Evolutionary conservation across 2,329 filamentous ascomycete species (phyloP).

Genomic region (Diaporthe australafricana): DNA sequence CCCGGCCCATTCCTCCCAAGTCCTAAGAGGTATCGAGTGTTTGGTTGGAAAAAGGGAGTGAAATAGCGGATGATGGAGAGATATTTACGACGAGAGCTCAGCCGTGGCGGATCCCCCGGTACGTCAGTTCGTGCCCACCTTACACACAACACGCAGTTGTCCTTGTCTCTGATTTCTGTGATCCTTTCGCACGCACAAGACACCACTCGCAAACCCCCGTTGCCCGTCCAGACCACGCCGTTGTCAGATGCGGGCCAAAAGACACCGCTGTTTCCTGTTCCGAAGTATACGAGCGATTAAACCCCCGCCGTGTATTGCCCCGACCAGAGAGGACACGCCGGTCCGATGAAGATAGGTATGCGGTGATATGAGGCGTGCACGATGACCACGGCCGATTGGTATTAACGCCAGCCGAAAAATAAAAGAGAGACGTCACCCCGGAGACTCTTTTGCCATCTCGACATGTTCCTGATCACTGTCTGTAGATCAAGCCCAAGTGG

Average conservation of each 20-base stretch:
- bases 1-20: conserved; percentile 15
- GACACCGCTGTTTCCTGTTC: conserved; percentile 40
- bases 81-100: conserved; percentile 35
- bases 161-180: conserved; percentile 38
- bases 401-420: conserved; percentile 39
- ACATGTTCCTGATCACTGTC: conserved; percentile 33
- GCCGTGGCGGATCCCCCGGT: conserved; percentile 32
- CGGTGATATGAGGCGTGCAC: conserved; percentile 37
- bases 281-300: conserved; percentile 38
- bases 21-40: conserved; percentile 7
- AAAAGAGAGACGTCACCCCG: conserved; percentile 37
- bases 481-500: conserved; percentile 28
- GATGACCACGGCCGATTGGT: conserved; percentile 39
- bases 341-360: conserved; percentile 41
- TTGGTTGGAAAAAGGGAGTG: conserved; percentile 7
- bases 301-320: conserved; percentile 38
- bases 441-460: conserved; percentile 34
- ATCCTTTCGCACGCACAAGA: conserved; percentile 33
- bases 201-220: conserved; percentile 29
- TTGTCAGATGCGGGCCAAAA: conserved; percentile 38
- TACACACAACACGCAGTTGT: conserved; percentile 35
- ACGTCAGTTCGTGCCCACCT: conserved; percentile 34
- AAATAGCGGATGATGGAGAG: conserved; percentile 29
- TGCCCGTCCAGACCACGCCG: conserved; percentile 36
- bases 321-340: conserved; percentile 42